phyloP scores from a whole-genome alignment of 805 yeast genomes.

The Ogataea kodamae region DNA sequence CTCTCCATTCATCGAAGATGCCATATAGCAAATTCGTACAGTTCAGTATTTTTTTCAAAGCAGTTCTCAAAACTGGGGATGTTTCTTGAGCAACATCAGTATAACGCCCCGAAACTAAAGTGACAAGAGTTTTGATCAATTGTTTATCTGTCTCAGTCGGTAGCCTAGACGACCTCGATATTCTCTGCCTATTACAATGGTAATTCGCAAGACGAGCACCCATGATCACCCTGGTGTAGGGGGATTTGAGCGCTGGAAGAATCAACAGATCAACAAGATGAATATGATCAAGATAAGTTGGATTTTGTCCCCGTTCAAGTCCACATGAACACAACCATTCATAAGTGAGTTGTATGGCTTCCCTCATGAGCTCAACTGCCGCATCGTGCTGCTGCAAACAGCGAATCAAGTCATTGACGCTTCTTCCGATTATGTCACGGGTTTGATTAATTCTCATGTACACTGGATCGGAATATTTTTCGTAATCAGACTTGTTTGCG shows the following conservation, averaged over 20 bases:
- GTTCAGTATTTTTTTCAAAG: constrained; percentile 62
- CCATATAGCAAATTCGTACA: constrained; percentile 50
- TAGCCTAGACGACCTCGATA: constrained; percentile 69
- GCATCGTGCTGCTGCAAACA: constrained; percentile 53
- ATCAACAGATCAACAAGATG: constrained; percentile 50
- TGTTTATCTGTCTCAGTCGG: constrained; percentile 62
- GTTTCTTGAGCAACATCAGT: constrained; percentile 68
- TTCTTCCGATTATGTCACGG: constrained; percentile 48
- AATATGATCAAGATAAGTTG: constrained; percentile 27
- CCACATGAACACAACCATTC: constrained; percentile 51
- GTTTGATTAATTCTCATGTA: constrained; percentile 56
- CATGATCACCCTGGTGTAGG: constrained; percentile 73
- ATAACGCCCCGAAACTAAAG: constrained; percentile 65
- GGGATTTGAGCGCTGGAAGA: constrained; percentile 60
- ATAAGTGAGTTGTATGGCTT: constrained; percentile 58
- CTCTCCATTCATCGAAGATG: constrained; percentile 40
- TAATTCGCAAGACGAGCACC: constrained; percentile 70
- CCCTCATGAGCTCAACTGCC: constrained; percentile 59
- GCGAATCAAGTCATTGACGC: constrained; percentile 55
- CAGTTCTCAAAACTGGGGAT: constrained; percentile 59
- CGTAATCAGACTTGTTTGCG: constrained; percentile 18
- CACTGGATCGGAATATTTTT: constrained; percentile 35
- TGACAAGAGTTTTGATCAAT: constrained; percentile 62
- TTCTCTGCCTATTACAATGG: constrained; percentile 69
- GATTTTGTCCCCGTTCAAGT: constrained; percentile 26